Conservation (phyloP, 371 early-diverging fungal genomes). For the Actinomortierella wolfii region DNA sequence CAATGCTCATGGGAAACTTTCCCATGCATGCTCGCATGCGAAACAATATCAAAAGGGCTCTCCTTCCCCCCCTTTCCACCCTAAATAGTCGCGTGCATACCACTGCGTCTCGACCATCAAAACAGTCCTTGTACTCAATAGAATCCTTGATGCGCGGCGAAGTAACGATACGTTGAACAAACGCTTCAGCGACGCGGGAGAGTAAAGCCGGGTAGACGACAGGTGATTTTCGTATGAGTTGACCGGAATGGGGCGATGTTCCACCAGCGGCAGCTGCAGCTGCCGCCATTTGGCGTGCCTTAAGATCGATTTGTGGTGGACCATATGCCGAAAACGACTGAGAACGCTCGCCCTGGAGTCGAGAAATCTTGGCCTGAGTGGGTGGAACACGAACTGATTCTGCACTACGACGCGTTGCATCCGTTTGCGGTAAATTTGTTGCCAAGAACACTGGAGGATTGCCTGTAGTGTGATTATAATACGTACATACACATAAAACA, state of each 20-base stretch:
- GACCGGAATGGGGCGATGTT: slow-evolving; percentile 14
- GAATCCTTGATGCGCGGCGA: slow-evolving; percentile 71
- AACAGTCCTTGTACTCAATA: slow-evolving; percentile 80
- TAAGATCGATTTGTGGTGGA: slow-evolving; percentile 24
- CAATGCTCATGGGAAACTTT: background rate
- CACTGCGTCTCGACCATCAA: slow-evolving; percentile 85
- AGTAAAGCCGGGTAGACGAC: slow-evolving; percentile 83
- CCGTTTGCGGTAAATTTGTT: slow-evolving; percentile 29
- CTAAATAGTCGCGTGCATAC: slow-evolving; percentile 50
- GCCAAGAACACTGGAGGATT: slow-evolving; percentile 43
- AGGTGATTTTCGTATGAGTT: slow-evolving; percentile 30
- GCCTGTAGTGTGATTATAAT: slow-evolving; percentile 12
- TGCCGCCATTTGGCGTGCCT: slow-evolving; percentile 20
- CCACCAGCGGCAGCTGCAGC: slow-evolving; percentile 17
- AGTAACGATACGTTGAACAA: slow-evolving; percentile 56
- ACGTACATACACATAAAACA: background rate
- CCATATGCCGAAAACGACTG: slow-evolving; percentile 52
- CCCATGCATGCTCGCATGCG: background rate
- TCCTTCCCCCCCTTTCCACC: background rate
- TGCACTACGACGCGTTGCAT: slow-evolving; percentile 39
- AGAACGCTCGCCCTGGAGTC: slow-evolving; percentile 49
- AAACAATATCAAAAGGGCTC: background rate
- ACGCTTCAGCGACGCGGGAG: slow-evolving; percentile 78
- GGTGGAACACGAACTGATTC: slow-evolving; percentile 36
- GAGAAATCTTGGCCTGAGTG: slow-evolving; percentile 33